phyloP scores from a whole-genome alignment of 108 stramenopile genomes.

The Epithemia pelagica region DNA sequence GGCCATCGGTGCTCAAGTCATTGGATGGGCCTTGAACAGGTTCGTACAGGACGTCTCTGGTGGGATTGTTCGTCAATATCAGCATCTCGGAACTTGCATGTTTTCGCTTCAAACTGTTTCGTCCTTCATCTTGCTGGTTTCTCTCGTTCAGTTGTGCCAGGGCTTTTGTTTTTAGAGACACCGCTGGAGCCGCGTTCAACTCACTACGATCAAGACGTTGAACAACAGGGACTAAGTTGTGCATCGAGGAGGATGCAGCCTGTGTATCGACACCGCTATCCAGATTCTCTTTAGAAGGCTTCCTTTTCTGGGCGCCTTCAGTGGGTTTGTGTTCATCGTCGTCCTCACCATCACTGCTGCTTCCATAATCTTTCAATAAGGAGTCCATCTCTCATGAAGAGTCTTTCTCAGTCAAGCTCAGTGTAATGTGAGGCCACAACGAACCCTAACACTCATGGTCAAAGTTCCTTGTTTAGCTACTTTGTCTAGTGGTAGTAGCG shows the following conservation, averaged over 20 bases:
- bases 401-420: too few species aligned
- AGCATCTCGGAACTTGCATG: slow-evolving; percentile 1
- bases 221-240: slow-evolving; percentile 6
- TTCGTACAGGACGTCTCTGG: slow-evolving; percentile 22
- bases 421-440: too few species aligned
- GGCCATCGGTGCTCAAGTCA: slow-evolving; percentile 2
- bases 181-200: slow-evolving; percentile 40
- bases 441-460: too few species aligned
- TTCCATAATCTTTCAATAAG: slow-evolving; percentile 10
- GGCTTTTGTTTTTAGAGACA: slow-evolving; percentile 22
- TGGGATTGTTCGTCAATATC: slow-evolving; percentile 26
- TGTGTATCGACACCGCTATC: background rate
- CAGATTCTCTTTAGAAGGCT: background rate
- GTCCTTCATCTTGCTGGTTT: slow-evolving; percentile 8
- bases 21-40: slow-evolving; percentile 46
- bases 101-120: background rate
- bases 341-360: background rate
- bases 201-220: slow-evolving; percentile 49
- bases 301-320: background rate
- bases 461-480: too few species aligned
- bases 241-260: too few species aligned
- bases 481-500: too few species aligned
- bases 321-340: background rate
- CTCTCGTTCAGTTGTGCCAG: slow-evolving; percentile 18
- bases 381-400: too few species aligned